Base-by-base conservation (phyloP, 805 yeast genomes). In the Nadsonia fulvescens region DNA sequence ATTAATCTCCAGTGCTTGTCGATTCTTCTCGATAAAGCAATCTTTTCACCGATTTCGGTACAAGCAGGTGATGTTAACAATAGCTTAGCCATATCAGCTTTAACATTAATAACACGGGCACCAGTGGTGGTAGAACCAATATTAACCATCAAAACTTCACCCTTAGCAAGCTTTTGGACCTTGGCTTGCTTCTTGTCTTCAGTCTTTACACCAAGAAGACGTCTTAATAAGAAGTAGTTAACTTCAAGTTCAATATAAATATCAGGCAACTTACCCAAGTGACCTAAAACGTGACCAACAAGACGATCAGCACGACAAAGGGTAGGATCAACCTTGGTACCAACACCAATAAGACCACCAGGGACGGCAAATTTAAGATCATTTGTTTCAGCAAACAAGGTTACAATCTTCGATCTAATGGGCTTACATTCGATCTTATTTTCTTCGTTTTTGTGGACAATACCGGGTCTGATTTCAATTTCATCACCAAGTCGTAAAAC, bases 1-100 rank as follows among this genome's bases (percentile, higher is more conserved):
- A 89, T 89, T 53, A 89, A 66, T 67, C 99, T 89, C 93, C 95
- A 89, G 56, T 89, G 99, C 70, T 86, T 86, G 53, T 89, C 99
- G 44, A 89, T 89, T 69, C 98, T 83, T 67, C 99, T 78, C 23
- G 95, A 82, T 48, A 89, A 63, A 20, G 99, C 99, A 54, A 89
- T 86, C 74, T 89, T 86, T 62, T 89, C 99, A 41, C 91, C 79
- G 27, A 86, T 66, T 62, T 86, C 95, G 19, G 99, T 86, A 71
- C 99, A 89, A 25, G 96, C 98, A 30, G 99, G 98, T 24, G 93
- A 73, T 24, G 96, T 86, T 50, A 89, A 67, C 49, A 81, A 82
- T 47, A 89, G 66, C 66, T 94, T 79, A 23, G 98, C 98, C 94
- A 91, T 81, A 67, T 89, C 99, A 34, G 96, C 96, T 56, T 81